These are phyloP conservation scores for Chrysoporthe cubensis DNA, from an alignment of 2,329 filamentous ascomycete genomes.

Conservation along the genomic window DNA sequence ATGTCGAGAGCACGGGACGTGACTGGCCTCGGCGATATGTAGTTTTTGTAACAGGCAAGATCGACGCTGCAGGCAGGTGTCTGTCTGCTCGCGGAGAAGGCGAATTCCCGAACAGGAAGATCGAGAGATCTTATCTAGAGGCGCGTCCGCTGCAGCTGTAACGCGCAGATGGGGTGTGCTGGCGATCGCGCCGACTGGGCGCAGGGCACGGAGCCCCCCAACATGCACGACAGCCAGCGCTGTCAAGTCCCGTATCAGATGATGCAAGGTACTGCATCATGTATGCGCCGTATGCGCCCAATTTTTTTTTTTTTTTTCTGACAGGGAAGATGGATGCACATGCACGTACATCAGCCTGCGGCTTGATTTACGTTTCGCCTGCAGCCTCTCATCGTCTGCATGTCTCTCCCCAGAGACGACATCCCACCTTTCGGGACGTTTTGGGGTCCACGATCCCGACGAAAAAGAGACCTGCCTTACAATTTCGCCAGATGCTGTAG, in stretches of 20 bases:
- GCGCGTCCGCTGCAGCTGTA: not conserved
- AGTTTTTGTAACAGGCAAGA: not conserved
- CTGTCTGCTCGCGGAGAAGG: not conserved
- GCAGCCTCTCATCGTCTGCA: not conserved
- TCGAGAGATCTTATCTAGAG: not conserved
- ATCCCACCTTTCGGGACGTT: not conserved
- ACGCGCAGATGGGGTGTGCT: not conserved
- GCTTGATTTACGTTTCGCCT: not conserved
- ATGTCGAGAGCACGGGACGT: not conserved
- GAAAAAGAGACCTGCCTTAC: too few species aligned
- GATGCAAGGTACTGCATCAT: slow-evolving; percentile 16
- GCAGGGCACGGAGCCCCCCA: not conserved
- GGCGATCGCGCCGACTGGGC: slow-evolving; percentile 10
- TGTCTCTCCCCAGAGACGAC: not conserved
- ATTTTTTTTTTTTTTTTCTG: not conserved
- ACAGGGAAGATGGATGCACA: not conserved
- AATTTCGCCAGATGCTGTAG: too few species aligned
- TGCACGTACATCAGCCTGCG: not conserved
- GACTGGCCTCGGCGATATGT: not conserved
- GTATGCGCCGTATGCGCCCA: not conserved
- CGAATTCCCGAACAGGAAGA: not conserved
- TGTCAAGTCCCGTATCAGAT: slow-evolving; percentile 21
- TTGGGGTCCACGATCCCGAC: too few species aligned
- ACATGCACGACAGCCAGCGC: not conserved
- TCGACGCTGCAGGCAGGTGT: not conserved